These are phyloP conservation scores for Petunia hybrid DNA, from an alignment of 305 asterid species.

Conservation along the genomic window DNA sequence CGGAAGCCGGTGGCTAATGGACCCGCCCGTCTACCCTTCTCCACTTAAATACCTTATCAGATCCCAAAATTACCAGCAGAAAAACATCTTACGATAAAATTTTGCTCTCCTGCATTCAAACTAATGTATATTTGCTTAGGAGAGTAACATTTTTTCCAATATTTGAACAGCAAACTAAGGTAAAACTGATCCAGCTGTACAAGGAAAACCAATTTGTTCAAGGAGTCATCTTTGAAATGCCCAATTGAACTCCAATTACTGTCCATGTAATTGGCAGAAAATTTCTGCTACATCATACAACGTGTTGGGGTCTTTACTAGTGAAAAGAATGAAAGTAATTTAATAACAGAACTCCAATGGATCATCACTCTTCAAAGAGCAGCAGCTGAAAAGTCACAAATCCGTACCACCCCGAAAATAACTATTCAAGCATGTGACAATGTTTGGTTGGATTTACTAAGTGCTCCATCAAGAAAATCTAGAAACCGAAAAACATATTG, in stretches of 20 bases:
- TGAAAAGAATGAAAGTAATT: neutral
- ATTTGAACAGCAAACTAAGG: neutral
- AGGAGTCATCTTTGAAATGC: slow-evolving; percentile 1
- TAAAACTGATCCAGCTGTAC: slow-evolving; percentile 4
- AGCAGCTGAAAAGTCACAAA: neutral
- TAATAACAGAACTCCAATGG: neutral
- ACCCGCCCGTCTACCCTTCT: too few relatives aligned
- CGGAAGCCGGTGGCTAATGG: too few relatives aligned
- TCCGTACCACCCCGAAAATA: neutral
- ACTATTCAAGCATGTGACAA: neutral
- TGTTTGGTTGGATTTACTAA: neutral
- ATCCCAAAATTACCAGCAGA: slow-evolving; percentile 15
- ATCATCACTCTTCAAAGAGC: slow-evolving; percentile 1
- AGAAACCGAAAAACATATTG: neutral
- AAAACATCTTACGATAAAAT: neutral
- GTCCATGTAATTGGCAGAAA: neutral
- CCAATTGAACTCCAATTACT: neutral
- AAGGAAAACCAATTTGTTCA: slow-evolving; percentile 22
- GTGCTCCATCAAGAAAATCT: neutral
- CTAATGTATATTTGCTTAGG: neutral
- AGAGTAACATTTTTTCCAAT: neutral
- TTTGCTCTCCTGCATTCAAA: neutral
- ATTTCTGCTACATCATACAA: neutral
- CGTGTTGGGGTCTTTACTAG: neutral
- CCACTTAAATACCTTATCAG: too few relatives aligned